Evolutionary conservation across 1,284 basidiomycete genomes (phyloP).

Genomic region (Leccinum griseonigrum): DNA sequence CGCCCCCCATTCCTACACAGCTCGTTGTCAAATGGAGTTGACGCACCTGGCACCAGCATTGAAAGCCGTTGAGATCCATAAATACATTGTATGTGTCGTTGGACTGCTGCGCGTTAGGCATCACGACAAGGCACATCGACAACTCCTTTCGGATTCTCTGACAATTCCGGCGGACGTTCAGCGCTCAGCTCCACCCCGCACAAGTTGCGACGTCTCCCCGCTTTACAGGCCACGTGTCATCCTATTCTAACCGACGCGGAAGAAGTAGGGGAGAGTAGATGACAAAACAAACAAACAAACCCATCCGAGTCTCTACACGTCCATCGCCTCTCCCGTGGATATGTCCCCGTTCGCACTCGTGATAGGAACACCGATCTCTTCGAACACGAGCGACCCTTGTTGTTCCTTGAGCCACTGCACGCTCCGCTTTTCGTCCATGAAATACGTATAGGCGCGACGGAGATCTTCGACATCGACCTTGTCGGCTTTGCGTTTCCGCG

Average conservation of each 20-base stretch:
- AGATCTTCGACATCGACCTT: conserved; percentile 84
- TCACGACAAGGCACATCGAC: neutral
- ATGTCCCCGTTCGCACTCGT: conserved; percentile 22
- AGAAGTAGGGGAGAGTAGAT: neutral
- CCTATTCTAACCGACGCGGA: neutral
- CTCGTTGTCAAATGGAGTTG: neutral
- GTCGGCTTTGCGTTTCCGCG: conserved; percentile 76
- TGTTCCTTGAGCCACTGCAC: conserved; percentile 92
- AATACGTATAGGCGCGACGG: conserved; percentile 81
- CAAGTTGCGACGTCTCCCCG: neutral
- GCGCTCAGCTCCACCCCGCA: neutral
- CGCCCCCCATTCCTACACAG: neutral
- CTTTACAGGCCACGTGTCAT: neutral
- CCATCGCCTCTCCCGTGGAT: conserved; percentile 31
- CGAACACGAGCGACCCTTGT: conserved; percentile 71
- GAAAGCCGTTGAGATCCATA: neutral
- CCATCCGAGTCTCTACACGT: conserved; percentile 16
- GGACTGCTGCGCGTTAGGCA: neutral
- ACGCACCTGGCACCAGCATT: neutral
- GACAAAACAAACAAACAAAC: neutral
- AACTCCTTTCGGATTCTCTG: neutral
- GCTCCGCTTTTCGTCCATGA: conserved; percentile 94
- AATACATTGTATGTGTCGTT: neutral
- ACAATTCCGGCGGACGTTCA: neutral
- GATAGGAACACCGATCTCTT: conserved; percentile 45